Evolutionary conservation across 2,329 filamentous ascomycete genomes (phyloP), one percentile per base, ranked within the genome.

Genomic region (Malbranchea zuffiana): DNA sequence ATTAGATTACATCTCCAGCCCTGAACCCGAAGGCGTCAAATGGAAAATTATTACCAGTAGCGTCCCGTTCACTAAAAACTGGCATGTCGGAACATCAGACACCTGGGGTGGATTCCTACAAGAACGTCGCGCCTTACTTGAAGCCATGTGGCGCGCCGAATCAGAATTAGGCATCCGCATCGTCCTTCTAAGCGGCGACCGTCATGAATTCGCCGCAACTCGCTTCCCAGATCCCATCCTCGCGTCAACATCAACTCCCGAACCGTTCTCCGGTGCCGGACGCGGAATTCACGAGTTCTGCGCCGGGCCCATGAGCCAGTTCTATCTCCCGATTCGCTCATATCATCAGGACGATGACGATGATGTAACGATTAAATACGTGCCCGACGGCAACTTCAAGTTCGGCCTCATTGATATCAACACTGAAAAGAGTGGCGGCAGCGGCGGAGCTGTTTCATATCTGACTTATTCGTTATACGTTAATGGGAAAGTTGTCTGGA

Each of bases 41-140:
- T 98, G 90, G 88, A 96, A 96, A 64, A 78, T 98, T 50, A 68
- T 98, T 34, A 79, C 87, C 12, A 87, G 82, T 25, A 87, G 82
- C 12, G 82, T 96, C 4, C 90, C 90, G 0, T 94, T 98, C 56
- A 96, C 90, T 5, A 93, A 94, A 64, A 98, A 98, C 59, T 98
- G 90, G 88, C 80, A 77, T 16, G 75, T 94, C 46, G 88, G 90
- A 46, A 77, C 76, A 2, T 70, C 79, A 43, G 90, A 98, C 54
- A 96, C 90, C 0, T 98, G 90, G 90, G 85, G 84, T 31, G 88
- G 88, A 0, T 95, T 93, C 58, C 68, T 95, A 2, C 64, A 70
- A 32, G 90, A 98, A 65, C 78, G 90, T 11, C 74, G 71, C 37
- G 69, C 67, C 38, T 73, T 96, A 17, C 76, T 98, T 10, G 81